Evolutionary conservation across 148 eudicot genomes (phyloP).

Genomic region (Tetragonia tetragonoides): DNA sequence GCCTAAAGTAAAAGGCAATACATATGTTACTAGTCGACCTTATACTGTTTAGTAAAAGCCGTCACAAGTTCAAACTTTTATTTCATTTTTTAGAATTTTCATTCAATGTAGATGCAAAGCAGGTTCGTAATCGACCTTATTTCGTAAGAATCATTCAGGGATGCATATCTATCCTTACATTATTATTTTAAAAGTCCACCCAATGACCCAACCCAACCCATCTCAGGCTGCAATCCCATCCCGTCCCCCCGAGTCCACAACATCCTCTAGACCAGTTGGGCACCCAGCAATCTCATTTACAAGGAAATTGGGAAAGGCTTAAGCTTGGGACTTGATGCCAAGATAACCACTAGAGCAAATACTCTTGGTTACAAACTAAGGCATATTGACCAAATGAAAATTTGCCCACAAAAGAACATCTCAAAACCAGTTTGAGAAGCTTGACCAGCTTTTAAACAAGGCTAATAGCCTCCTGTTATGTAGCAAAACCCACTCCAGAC

Average conservation of each 20-base stretch:
- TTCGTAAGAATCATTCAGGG: neutral
- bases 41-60: neutral
- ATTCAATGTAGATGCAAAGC: neutral
- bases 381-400: no score
- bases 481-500: neutral
- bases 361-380: no score
- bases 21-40: no score
- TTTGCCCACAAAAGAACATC: no score
- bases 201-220: no score
- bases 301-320: no score
- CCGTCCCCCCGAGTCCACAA: no score
- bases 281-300: neutral
- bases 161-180: neutral
- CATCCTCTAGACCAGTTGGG: neutral
- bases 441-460: no score
- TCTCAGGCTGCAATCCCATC: no score
- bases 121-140: neutral
- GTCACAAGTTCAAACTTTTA: neutral
- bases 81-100: neutral
- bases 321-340: no score
- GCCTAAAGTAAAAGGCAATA: no score
- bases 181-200: neutral
- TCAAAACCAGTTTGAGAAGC: neutral
- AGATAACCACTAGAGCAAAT: no score
- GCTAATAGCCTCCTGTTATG: neutral